These are phyloP conservation scores for Fagopyrum esculentum DNA, from an alignment of 148 eudicot genomes.

Conservation along the genomic window DNA sequence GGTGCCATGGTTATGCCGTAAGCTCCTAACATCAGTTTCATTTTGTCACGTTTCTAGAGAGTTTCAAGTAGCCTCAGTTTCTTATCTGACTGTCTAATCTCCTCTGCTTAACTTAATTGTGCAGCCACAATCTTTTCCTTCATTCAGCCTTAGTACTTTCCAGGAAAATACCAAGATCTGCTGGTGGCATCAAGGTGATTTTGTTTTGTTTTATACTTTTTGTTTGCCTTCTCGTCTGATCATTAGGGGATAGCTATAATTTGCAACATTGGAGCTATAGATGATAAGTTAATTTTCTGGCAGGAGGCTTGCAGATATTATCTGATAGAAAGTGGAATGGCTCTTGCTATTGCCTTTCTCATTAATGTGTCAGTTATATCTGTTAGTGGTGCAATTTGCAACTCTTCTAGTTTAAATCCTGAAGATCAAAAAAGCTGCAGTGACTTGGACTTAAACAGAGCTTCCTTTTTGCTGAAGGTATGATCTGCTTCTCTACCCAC, in stretches of 20 bases:
- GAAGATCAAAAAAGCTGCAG: slow-evolving; percentile 67
- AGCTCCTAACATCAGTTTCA: neutral
- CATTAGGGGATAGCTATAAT: neutral
- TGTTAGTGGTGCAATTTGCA: slow-evolving; percentile 83
- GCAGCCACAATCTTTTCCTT: slow-evolving; percentile 1
- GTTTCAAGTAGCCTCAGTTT: neutral
- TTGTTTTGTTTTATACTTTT: neutral
- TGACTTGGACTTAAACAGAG: slow-evolving; percentile 82
- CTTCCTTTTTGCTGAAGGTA: slow-evolving; percentile 87
- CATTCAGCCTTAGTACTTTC: slow-evolving; percentile 5
- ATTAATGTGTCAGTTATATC: slow-evolving; percentile 91
- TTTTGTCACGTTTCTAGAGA: neutral
- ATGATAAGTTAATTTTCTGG: neutral
- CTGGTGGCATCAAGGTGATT: slow-evolving; percentile 3
- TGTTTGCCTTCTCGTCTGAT: neutral
- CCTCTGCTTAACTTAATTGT: neutral
- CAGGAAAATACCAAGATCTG: neutral
- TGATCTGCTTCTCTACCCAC: slow-evolving; percentile 3
- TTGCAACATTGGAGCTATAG: neutral
- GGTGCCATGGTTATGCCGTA: slow-evolving; percentile 94
- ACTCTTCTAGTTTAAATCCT: slow-evolving; percentile 45
- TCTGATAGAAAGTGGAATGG: slow-evolving; percentile 85
- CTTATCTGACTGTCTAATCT: neutral
- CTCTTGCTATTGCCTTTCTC: slow-evolving; percentile 72
- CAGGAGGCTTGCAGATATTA: slow-evolving; percentile 98